Conservation (phyloP, 805 yeast species). For the Kazachstania kunashirensis region DNA sequence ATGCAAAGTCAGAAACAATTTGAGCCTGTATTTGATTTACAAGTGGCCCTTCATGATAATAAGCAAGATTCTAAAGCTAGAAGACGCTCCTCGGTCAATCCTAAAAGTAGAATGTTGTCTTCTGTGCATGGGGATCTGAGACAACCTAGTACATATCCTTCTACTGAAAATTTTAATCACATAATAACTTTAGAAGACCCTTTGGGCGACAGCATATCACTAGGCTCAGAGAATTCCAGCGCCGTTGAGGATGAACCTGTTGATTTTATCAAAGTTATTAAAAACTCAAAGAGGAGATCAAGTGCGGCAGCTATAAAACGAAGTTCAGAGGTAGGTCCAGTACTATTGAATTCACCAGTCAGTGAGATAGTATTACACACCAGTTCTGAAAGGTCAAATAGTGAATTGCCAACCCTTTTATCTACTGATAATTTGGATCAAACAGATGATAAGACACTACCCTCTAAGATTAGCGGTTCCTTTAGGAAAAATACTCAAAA, state of each 20-base stretch:
- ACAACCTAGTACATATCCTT: background rate
- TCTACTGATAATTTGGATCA: background rate
- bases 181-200: background rate
- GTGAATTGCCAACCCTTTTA: conserved; percentile 1
- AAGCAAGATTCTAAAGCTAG: background rate
- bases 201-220: background rate
- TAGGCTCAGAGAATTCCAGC: conserved; percentile 2
- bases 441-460: conserved; percentile 2
- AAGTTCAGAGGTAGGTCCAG: background rate
- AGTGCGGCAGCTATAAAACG: background rate
- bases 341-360: background rate
- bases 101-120: conserved; percentile 1
- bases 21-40: conserved; percentile 31
- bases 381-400: background rate
- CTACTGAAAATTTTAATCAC: background rate
- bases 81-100: conserved; percentile 5
- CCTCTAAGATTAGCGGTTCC: conserved; percentile 9
- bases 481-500: conserved; percentile 26
- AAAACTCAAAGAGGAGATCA: conserved; percentile 11
- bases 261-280: conserved; percentile 16
- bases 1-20: conserved; percentile 30
- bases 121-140: background rate
- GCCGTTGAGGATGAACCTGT: conserved; percentile 11
- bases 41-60: background rate
- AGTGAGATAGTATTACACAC: conserved; percentile 15